Percentiles rank a stretch among this genome's conserved stretches.
Evolutionary conservation across 805 yeast genomes (phyloP).

Genomic region (Candida pini): DNA sequence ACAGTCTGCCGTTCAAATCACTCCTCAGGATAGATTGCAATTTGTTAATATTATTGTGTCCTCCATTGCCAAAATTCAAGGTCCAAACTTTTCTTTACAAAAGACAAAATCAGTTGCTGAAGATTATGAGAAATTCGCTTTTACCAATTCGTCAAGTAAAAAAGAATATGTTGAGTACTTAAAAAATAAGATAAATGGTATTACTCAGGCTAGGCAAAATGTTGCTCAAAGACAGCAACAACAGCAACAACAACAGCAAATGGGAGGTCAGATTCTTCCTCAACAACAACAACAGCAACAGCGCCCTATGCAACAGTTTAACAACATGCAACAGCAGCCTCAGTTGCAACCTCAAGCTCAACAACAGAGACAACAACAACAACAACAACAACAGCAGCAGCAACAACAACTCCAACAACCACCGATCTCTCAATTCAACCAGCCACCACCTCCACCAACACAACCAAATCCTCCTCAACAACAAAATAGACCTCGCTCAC

Average conservation of each 20-base stretch:
- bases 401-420: constrained; percentile 8
- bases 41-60: constrained; percentile 28
- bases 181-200: constrained; percentile 32
- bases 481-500: constrained; percentile 23
- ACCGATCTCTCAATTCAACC: constrained; percentile 12
- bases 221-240: constrained; percentile 20
- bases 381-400: background rate
- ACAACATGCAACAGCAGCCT: constrained; percentile 6
- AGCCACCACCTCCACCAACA: constrained; percentile 15
- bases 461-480: constrained; percentile 24
- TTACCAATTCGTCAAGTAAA: constrained; percentile 49
- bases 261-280: constrained; percentile 22
- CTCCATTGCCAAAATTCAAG: constrained; percentile 30
- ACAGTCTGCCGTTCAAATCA: constrained; percentile 14
- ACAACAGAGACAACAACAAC: constrained; percentile 2
- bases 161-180: constrained; percentile 52
- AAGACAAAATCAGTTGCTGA: constrained; percentile 54
- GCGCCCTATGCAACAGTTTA: constrained; percentile 11
- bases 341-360: background rate
- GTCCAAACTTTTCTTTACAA: constrained; percentile 25
- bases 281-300: constrained; percentile 15
- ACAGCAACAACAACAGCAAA: constrained; percentile 18
- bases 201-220: constrained; percentile 31
- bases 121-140: constrained; percentile 66
- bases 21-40: constrained; percentile 27